These are phyloP conservation scores for Anthoceros angustus DNA, from an alignment of 225 moss, liverwort and hornwort species.

Conservation along the genomic window DNA sequence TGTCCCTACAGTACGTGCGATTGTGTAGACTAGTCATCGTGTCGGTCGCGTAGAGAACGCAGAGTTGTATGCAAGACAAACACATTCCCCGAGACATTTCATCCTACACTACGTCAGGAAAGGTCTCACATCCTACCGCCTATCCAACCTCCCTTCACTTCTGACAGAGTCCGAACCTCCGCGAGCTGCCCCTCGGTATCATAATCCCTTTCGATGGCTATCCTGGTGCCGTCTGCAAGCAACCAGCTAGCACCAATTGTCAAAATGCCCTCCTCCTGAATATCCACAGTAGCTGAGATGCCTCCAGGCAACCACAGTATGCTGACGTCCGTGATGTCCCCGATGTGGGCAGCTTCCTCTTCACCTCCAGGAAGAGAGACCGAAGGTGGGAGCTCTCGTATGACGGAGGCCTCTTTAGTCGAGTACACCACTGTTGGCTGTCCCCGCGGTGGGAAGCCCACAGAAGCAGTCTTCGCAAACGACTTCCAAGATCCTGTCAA, in stretches of 20 bases:
- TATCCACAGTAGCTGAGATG: slow-evolving; percentile 42
- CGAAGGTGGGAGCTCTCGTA: slow-evolving; percentile 43
- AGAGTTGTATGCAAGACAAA: background rate
- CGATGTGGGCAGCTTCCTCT: slow-evolving; percentile 19
- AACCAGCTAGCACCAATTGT: slow-evolving; percentile 76
- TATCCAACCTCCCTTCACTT: slow-evolving; percentile 54
- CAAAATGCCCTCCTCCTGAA: slow-evolving; percentile 33
- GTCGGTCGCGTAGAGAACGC: background rate
- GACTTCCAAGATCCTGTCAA: slow-evolving; percentile 74
- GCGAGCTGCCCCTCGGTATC: slow-evolving; percentile 58
- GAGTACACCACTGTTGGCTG: slow-evolving; percentile 42
- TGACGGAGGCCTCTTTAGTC: slow-evolving; percentile 42
- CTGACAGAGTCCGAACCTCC: slow-evolving; percentile 56
- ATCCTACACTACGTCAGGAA: background rate
- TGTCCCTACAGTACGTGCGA: too few relatives aligned
- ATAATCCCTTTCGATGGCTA: slow-evolving; percentile 67
- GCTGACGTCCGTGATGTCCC: slow-evolving; percentile 30
- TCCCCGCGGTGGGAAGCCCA: slow-evolving; percentile 23
- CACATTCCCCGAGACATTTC: background rate
- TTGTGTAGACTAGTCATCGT: too few relatives aligned
- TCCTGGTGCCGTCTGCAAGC: slow-evolving; percentile 44
- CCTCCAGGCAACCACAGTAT: slow-evolving; percentile 70
- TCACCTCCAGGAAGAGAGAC: slow-evolving; percentile 14
- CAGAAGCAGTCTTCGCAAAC: slow-evolving; percentile 61
- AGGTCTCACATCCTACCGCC: slow-evolving; percentile 31